Evolutionary conservation across 2,329 filamentous ascomycete species (phyloP).

Genomic region (Boeremia lycopersici): DNA sequence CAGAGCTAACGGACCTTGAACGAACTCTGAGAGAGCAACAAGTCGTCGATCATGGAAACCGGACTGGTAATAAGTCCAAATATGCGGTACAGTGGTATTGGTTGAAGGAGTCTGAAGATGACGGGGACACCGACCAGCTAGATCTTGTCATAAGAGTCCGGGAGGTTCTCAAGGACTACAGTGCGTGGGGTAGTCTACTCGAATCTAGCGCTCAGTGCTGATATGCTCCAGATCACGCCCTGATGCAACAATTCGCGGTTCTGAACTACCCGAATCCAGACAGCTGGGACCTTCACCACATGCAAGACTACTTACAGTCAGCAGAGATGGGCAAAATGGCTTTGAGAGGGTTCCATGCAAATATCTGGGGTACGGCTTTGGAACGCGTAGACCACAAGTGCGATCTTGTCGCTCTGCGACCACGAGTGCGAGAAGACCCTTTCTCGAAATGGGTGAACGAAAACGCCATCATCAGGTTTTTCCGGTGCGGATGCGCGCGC

Average conservation of each 20-base stretch:
- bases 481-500: slow-evolving; percentile 15
- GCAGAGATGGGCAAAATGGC: slow-evolving; percentile 14
- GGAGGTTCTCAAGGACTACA: not conserved
- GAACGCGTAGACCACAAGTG: not conserved
- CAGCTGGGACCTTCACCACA: slow-evolving; percentile 20
- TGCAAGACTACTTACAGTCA: slow-evolving; percentile 24
- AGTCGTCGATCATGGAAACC: not conserved
- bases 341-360: slow-evolving; percentile 20
- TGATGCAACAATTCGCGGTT: slow-evolving; percentile 15
- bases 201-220: not conserved
- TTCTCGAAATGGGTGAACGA: slow-evolving; percentile 26
- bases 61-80: not conserved
- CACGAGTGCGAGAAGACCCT: slow-evolving; percentile 22
- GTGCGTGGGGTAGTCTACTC: not conserved
- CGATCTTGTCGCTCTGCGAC: slow-evolving; percentile 13
- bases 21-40: slow-evolving; percentile 2
- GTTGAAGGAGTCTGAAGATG: not conserved
- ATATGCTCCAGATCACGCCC: not conserved
- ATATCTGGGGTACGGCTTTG: not conserved
- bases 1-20: slow-evolving; percentile 9
- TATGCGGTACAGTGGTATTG: not conserved
- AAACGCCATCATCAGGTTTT: slow-evolving; percentile 12
- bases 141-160: not conserved
- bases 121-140: not conserved
- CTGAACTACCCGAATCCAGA: slow-evolving; percentile 13